Evolutionary conservation across 1,284 basidiomycete species (phyloP), one percentile per base, ranked within the genome.

Genomic region (Ceratobasidium papillatum): DNA sequence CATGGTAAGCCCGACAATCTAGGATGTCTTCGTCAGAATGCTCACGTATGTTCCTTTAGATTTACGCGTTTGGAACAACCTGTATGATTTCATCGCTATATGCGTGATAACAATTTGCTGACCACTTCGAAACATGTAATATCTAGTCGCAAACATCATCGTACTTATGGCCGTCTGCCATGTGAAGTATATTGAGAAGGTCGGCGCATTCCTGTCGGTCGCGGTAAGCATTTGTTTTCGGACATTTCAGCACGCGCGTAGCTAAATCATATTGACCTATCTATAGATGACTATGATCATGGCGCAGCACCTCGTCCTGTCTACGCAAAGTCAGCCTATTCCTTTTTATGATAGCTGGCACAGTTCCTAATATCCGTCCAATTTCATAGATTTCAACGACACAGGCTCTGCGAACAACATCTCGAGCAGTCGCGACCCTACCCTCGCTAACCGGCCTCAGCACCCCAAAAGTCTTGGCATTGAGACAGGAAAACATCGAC

Each of bases 181-280:
- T 61, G 68, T 72, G 27, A 72, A 72, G 68, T 72, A 72, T 30
- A 72, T 72, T 22, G 68, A 72, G 45, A 72, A 72, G 32, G 41
- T 72, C 36, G 68, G 68, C 27, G 68, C 68, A 2, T 72, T 72
- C 43, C 45, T 72, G n/a, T 59, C 68, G 17, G 68, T 72, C 25
- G 68, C 68, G 58, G 68, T 72, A 19, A 52, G 64, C 14, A 34
- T 19, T 34, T 32, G 7, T 27, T 64, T 45, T 49, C 45, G 34
- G 27, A 45, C 9, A 30, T 34, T 5, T 5, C 22, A 64, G 34
- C 25, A 14, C 30, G 32, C 45, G 12, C 9, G 14, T 27, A 22
- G 25, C 51, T 72, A 41, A 72, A 41, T 30, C 17, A 19, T 1
- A 11, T 38, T 61, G 30, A 36, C 11, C 1, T 17, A 59, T 22